Base-by-base conservation (phyloP, 1,284 basidiomycete species). In the Ustilago shanxiensis region DNA sequence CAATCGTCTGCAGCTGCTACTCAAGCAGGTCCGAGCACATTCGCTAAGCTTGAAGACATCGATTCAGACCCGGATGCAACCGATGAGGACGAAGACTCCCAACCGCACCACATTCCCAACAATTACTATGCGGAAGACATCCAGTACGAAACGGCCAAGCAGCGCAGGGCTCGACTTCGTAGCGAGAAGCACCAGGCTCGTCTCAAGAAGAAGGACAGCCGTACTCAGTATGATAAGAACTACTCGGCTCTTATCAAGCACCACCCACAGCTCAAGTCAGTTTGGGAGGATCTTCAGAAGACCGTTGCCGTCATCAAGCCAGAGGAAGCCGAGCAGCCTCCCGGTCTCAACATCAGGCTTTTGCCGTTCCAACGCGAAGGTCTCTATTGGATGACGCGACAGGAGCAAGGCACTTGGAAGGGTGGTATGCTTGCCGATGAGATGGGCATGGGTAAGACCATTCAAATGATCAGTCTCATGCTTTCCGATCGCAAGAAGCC, bases 391-490 rank as follows among this genome's bases (percentile, higher is more conserved):
- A 95, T 99, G 93, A 91, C 91, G 74, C 90, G 94, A 83, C 97
- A 99, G 88, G 97, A 99, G 87, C 88, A 91, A 66, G 90, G 93
- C 3, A 87, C 90, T 7, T 98, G 95, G 94, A 89, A 89, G 54
- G 96, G 97, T 47, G 97, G 96, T 13, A 92, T 99, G 90, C 89
- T 99, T 60, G 95, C 96, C 35, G 94, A 95, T 83, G 94, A 95
- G 87, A 86, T 85, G 77, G 94, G 94, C 41, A 98, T 98, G 96
- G 96, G 96, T 33, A 98, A 98, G 88, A 99, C 96, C 0, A 98
- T 99, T 71, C 97, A 99, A 85, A 95, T 96, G 80, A 95, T 99
- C 57, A 90, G 95, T 2, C 89, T 99, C 35, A 89, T 99, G 39
- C 90, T 96, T 2, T 92, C 92, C 0, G 92, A 94, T 84, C 87